These are phyloP conservation scores for Hamamelis virginiana DNA, from an alignment of 164 flowering plant species.

Conservation along the genomic window DNA sequence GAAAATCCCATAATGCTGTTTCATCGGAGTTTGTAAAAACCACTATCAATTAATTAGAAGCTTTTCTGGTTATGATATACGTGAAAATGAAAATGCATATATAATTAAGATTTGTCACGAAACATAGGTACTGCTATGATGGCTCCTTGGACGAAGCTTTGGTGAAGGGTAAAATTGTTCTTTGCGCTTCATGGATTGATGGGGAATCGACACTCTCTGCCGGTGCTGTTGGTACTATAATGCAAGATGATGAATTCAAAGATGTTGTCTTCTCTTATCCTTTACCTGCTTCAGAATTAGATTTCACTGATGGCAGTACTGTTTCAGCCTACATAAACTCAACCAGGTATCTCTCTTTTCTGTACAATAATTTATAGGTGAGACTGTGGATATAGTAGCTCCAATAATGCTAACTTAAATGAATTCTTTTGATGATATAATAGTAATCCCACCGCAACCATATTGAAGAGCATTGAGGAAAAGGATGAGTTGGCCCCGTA, in stretches of 20 bases:
- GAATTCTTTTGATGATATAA: background rate
- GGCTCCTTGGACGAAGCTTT: slow-evolving; percentile 16
- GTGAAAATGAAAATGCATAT: too few relatives aligned
- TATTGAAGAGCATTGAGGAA: background rate
- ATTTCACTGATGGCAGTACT: background rate
- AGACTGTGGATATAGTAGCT: background rate
- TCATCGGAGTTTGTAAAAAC: too few relatives aligned
- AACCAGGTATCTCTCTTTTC: slow-evolving; percentile 1
- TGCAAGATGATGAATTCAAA: background rate
- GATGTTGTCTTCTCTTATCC: slow-evolving; percentile 8
- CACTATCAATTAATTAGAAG: too few relatives aligned
- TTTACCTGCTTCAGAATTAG: slow-evolving; percentile 8
- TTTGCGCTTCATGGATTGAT: slow-evolving; percentile 13
- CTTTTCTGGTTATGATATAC: too few relatives aligned
- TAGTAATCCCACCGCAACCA: slow-evolving; percentile 8
- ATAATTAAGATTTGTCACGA: background rate
- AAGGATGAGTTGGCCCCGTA: slow-evolving; percentile 7
- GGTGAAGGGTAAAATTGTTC: slow-evolving; percentile 29
- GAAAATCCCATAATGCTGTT: too few relatives aligned
- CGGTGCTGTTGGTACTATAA: slow-evolving; percentile 15
- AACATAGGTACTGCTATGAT: slow-evolving; percentile 21
- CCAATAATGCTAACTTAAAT: background rate
- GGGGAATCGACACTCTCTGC: background rate
- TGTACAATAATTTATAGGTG: background rate
- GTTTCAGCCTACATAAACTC: slow-evolving; percentile 9